phyloP scores from a whole-genome alignment of 2,329 filamentous ascomycete species.

The Sclerotinia subarctica region DNA sequence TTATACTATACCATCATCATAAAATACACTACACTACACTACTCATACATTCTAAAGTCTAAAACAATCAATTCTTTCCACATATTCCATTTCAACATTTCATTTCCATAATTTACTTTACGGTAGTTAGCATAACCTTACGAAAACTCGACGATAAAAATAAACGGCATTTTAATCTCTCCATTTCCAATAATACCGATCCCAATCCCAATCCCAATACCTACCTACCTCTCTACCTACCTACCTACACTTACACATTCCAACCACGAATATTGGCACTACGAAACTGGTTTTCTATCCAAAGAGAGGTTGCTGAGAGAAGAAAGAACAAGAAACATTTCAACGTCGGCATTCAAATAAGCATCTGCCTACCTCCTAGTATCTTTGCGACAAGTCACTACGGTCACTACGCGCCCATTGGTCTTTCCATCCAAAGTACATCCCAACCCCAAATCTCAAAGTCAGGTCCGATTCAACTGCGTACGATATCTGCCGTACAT shows the following conservation, averaged over 20 bases:
- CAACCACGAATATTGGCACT: neutral
- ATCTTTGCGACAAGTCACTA: constrained; percentile 9
- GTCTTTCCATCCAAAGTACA: neutral
- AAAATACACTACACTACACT: neutral
- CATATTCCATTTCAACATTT: neutral
- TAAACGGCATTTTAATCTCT: neutral
- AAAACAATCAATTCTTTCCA: neutral
- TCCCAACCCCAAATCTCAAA: neutral
- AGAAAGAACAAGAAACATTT: neutral
- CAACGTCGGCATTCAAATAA: neutral
- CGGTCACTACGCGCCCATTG: neutral
- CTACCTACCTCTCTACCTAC: no score
- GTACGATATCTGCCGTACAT: neutral
- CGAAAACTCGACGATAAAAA: neutral
- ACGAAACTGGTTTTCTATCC: constrained; percentile 6
- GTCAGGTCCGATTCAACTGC: no score
- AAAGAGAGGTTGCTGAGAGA: neutral
- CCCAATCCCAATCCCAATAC: no score
- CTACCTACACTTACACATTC: neutral
- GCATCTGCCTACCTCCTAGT: neutral
- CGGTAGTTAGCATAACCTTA: neutral
- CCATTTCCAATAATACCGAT: neutral
- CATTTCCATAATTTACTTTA: neutral
- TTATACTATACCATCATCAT: neutral
- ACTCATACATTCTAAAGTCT: neutral